Evolutionary conservation across 2,329 filamentous ascomycete genomes (phyloP), one percentile per base, ranked within the genome.

Genomic region (Monosporascus cannonballus): DNA sequence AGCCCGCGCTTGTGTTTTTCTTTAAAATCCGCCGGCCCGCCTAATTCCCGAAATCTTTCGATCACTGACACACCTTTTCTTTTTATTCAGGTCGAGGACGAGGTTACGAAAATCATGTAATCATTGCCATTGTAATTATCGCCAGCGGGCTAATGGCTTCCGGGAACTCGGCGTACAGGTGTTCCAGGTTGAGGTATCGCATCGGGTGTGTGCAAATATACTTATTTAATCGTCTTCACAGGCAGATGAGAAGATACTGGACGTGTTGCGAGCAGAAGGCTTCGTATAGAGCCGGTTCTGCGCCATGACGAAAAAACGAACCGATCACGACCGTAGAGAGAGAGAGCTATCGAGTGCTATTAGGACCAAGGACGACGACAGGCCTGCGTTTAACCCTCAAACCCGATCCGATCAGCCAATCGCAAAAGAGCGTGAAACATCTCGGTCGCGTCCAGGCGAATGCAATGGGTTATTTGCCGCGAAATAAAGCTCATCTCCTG

Each of bases 41-140:
- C 42, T 52, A 52, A 48, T 34, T 52, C 49, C 54, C 46, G 47
- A 46, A 45, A 51, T 57, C 57, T 63, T 61, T 74, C 68, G 76
- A 58, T 60, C 62, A 60, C 82, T 71, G 77, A 85, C 66, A 77
- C 74, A 69, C 73, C 71, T 72, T 74, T 70, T 64, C 54, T 58
- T 57, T 51, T 61, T 17, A 67, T 69, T 71, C 83, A 93, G 89
- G 87, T 90, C 74, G 89, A 93, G 78, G 89, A 92, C 76, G 89
- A 92, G 75, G 84, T 92, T 71, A 91, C 88, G 65, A 93, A 89
- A 76, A 89, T 96, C 75, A 91, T 92, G 87, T 92, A 86, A 70
- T 65, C 61, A 62, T 56, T 64, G 55, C 56, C 59, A 56, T 61
- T 67, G 64, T 66, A 64, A 56, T 56, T 37, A 61, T 55, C 58